Percentiles rank a stretch among this genome's conserved stretches.
Evolutionary conservation across 345 rosid genomes (phyloP).

Genomic region (Diplotaxis tenuifolia): DNA sequence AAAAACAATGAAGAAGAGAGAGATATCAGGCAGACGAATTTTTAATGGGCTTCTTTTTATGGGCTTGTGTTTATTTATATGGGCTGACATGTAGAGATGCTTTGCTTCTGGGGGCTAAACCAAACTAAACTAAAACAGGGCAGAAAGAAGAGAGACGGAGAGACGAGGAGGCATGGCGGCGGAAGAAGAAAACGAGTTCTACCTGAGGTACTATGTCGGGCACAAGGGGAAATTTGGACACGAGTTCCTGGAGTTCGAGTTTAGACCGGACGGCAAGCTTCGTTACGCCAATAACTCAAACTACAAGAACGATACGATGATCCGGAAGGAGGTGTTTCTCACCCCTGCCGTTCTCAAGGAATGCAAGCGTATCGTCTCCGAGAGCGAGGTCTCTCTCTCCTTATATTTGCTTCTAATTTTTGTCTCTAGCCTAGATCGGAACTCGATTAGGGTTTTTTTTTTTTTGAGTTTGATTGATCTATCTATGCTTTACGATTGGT

Average conservation of each 20-base stretch:
- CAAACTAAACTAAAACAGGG: too few relatives aligned
- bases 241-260: slow-evolving; percentile 99
- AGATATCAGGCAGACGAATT: neutral
- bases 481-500: too few relatives aligned
- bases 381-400: slow-evolving; percentile 66
- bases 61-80: neutral
- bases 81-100: neutral
- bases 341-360: slow-evolving; percentile 91
- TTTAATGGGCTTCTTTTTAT: neutral
- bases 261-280: slow-evolving; percentile 92
- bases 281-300: slow-evolving; percentile 98
- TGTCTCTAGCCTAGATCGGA: neutral
- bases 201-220: slow-evolving; percentile 92
- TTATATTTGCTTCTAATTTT: neutral
- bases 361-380: slow-evolving; percentile 96
- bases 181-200: slow-evolving; percentile 77
- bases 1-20: neutral
- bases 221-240: slow-evolving; percentile 99
- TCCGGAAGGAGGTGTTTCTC: slow-evolving; percentile 95
- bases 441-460: neutral
- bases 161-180: slow-evolving; percentile 39
- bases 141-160: neutral
- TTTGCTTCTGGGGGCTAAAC: neutral
- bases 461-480: neutral
- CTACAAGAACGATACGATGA: slow-evolving; percentile 99